Percentiles rank a stretch among this genome's conserved stretches.
These are phyloP conservation scores for Alternaria brassicicola DNA, from an alignment of 2,329 filamentous ascomycete species.

Conservation along the genomic window DNA sequence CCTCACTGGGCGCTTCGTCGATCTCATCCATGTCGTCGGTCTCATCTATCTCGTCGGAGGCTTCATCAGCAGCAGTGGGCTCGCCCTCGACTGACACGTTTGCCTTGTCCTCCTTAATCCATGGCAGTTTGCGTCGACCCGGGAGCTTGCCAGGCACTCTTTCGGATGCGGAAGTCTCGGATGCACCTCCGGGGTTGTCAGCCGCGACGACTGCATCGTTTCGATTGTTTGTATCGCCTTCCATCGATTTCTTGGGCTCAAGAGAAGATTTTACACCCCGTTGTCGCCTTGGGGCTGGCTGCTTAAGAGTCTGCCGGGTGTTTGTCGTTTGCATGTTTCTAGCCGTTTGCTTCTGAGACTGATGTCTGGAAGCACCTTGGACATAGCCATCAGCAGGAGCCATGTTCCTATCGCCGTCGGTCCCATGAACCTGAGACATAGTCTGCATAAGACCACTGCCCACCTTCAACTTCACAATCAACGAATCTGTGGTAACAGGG, in stretches of 20 bases:
- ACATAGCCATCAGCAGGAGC: neutral
- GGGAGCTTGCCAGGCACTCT: no score
- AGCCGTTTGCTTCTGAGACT: neutral
- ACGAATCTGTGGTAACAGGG: neutral
- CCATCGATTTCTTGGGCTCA: neutral
- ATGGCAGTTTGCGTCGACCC: neutral
- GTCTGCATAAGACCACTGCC: neutral
- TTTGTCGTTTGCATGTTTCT: neutral
- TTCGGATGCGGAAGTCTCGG: neutral
- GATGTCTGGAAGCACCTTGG: neutral
- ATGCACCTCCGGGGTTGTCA: neutral
- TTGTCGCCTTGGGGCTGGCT: neutral
- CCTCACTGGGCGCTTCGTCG: neutral
- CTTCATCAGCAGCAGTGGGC: neutral
- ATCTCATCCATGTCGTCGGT: neutral
- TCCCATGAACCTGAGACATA: neutral
- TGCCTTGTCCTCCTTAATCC: no score
- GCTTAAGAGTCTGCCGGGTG: neutral
- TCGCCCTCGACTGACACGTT: no score
- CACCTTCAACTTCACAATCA: neutral
- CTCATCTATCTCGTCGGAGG: neutral
- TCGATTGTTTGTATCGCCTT: neutral
- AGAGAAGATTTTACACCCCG: neutral
- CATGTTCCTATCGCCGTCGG: neutral
- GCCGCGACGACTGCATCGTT: fast-evolving